Conservation (phyloP, 805 yeast species). For the Hanseniaspora taiwanica region DNA sequence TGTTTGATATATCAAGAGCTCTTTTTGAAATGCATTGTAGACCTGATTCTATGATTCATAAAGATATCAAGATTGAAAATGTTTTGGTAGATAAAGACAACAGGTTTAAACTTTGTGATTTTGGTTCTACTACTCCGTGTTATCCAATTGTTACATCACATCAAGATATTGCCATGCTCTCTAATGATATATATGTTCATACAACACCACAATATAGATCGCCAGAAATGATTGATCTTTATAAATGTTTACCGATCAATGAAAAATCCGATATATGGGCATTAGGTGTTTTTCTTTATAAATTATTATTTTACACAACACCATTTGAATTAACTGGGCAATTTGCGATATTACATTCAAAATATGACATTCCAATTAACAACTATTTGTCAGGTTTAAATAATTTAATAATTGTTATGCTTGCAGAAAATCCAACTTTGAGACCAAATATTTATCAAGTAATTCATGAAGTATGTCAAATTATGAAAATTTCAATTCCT, state of each 20-base stretch:
- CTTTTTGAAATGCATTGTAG: constrained; percentile 69
- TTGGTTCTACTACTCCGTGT: constrained; percentile 63
- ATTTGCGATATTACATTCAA: constrained; percentile 74
- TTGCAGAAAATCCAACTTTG: constrained; percentile 67
- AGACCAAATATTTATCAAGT: constrained; percentile 87
- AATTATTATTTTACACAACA: constrained; percentile 82
- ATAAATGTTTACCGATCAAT: constrained; percentile 71
- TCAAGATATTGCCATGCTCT: constrained; percentile 55
- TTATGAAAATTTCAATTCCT: constrained; percentile 44
- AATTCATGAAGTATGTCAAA: constrained; percentile 43
- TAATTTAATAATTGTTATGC: constrained; percentile 61
- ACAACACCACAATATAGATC: constrained; percentile 93
- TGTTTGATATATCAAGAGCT: constrained; percentile 71
- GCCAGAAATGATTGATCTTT: constrained; percentile 92
- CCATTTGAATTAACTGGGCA: constrained; percentile 84
- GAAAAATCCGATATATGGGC: constrained; percentile 97
- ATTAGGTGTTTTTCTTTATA: constrained; percentile 79
- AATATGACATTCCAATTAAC: constrained; percentile 70
- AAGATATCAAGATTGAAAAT: constrained; percentile 91
- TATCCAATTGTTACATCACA: constrained; percentile 57
- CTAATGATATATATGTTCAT: constrained; percentile 75
- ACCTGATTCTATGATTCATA: constrained; percentile 59
- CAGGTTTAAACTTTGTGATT: constrained; percentile 78
- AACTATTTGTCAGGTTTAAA: constrained; percentile 57
- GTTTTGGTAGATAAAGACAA: constrained; percentile 63